phyloP scores from a whole-genome alignment of 1,284 basidiomycete species.

The Ustilago sp. region DNA sequence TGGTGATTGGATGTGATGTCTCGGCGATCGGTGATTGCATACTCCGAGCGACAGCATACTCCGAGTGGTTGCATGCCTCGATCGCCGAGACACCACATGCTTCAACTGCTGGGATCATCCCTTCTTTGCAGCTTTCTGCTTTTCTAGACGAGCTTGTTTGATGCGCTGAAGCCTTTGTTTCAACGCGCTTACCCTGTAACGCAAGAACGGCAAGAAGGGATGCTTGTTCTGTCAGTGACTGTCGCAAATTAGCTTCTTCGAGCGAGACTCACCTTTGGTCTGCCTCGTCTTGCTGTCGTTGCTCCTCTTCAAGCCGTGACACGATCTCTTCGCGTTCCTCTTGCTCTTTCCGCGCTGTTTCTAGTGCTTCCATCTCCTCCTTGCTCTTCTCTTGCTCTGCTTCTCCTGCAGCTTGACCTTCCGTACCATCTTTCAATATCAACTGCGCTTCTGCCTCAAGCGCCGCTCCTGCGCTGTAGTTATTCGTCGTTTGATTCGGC shows the following conservation, averaged over 20 bases:
- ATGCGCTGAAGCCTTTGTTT: slow-evolving; percentile 48
- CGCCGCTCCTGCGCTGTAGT: slow-evolving; percentile 34
- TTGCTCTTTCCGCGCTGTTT: slow-evolving; percentile 44
- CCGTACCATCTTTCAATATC: slow-evolving; percentile 13
- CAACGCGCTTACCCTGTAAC: slow-evolving; percentile 40
- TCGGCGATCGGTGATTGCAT: no score
- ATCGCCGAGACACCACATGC: no score
- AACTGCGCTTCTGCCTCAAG: slow-evolving; percentile 56
- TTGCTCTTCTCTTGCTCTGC: slow-evolving; percentile 23
- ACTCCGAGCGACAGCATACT: no score
- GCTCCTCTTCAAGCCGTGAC: slow-evolving; percentile 58
- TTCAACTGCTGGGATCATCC: not conserved
- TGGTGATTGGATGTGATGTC: no score
- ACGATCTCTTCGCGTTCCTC: slow-evolving; percentile 59
- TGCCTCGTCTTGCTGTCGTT: slow-evolving; percentile 59
- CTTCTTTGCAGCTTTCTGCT: slow-evolving; percentile 27
- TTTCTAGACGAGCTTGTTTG: slow-evolving; percentile 42
- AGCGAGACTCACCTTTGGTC: slow-evolving; percentile 51
- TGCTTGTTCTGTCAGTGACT: not conserved
- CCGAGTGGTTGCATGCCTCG: no score
- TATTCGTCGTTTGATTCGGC: not conserved
- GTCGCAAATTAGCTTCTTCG: no score
- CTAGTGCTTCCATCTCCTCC: slow-evolving; percentile 42
- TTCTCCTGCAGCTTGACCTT: not conserved
- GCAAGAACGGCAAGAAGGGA: not conserved